Base-by-base conservation (phyloP, 2,329 filamentous ascomycete genomes). In the Fusarium dlaminii region DNA sequence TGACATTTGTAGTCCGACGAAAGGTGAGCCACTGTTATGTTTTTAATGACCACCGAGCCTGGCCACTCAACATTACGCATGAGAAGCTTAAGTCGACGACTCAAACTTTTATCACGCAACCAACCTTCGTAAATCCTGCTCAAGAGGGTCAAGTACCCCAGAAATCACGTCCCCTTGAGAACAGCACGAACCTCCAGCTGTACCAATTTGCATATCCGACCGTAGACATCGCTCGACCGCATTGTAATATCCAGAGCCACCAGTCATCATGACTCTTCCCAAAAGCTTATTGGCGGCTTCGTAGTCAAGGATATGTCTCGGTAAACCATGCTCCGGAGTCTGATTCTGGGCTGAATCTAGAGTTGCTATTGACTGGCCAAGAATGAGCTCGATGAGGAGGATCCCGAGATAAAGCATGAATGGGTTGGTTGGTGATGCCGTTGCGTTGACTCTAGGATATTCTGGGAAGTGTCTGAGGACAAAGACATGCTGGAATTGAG, bases 61-160 rank as follows among this genome's bases (percentile, higher is more conserved):
- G 3, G 5, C 27, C 27, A 43, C 4, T 9, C 36, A 39, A 40
- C 36, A 7, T 5, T 14, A 3, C 24, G 20, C 4, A 22, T 0
- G 2, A 20, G 3, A 45, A 56, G 6, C 27, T 43, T 12, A 9
- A 56, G 2, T 3, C 7, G 22, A 12, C 8, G 12, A n/a, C 6
- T 8, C 3, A 10, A 42, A 30, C 9, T 22, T 29, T n/a, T n/a
- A 2, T 42, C 36, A 58, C 13, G 18, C 22, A 1, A 46, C 51
- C 27, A 63, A 32, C 34, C 61, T 63, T 30, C 29, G 56, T 27
- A 60, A 17, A n/a, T 60, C 61, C 17, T 60, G 61, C 54, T 60
- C 61, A 0, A 60, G 61, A 1, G 61, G 54, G 18, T 18, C 36
- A 30, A 60, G 56, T 0, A 63, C 30, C 1, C 54, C 42, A 29